Percentiles rank a stretch among this genome's conserved stretches.
These are phyloP conservation scores for Tuber aestivum DNA, from an alignment of 495 filamentous ascomycete species.

Conservation along the genomic window DNA sequence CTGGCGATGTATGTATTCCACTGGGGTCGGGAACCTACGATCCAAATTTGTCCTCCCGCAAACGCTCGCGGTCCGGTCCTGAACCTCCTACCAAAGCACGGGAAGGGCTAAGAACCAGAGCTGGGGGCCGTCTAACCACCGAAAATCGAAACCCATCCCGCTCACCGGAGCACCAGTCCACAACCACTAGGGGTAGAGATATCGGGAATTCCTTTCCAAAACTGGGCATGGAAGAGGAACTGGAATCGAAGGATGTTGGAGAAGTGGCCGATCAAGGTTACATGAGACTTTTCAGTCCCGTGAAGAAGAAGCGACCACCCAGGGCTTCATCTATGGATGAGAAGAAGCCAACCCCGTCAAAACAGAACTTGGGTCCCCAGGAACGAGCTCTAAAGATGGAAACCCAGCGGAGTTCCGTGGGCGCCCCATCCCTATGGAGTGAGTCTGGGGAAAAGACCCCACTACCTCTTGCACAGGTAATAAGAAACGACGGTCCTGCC, in stretches of 20 bases:
- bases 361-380: conserved; percentile 27
- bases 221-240: neutral
- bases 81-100: neutral
- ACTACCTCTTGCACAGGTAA: neutral
- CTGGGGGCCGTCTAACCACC: conserved; percentile 6
- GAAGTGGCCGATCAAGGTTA: conserved; percentile 37
- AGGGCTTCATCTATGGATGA: conserved; percentile 31
- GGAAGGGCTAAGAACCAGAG: neutral
- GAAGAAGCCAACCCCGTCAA: conserved; percentile 16
- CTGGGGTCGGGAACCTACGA: conserved; percentile 2
- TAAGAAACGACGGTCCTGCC: conserved; percentile 15
- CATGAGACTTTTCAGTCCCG: conserved; percentile 39
- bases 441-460: conserved; percentile 25
- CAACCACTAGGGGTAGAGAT: neutral
- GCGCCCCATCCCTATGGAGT: conserved; percentile 38
- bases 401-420: conserved; percentile 34
- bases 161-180: conserved; percentile 3
- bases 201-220: conserved; percentile 1
- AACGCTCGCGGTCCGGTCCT: neutral
- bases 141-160: conserved; percentile 4
- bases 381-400: conserved; percentile 20
- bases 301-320: conserved; percentile 33
- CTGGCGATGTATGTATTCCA: conserved; percentile 27
- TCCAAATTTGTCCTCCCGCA: neutral
- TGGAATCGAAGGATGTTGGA: conserved; percentile 18